Conservation (phyloP, 345 rosid species). For the Populus deltoides region DNA sequence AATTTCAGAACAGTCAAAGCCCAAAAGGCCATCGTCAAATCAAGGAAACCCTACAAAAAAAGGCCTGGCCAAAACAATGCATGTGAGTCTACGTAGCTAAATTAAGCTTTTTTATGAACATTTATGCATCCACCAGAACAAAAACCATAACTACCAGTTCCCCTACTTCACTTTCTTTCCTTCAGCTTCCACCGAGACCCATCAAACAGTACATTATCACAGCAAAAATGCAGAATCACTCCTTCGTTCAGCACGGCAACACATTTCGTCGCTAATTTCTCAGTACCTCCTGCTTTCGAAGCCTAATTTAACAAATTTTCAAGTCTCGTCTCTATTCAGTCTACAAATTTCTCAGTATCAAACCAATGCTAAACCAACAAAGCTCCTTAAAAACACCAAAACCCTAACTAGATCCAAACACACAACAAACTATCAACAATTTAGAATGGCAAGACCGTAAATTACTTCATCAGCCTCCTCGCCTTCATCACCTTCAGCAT, state of each 20-base stretch:
- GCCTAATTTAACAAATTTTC: not conserved
- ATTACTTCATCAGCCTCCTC: slow-evolving; percentile 52
- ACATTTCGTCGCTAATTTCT: not conserved
- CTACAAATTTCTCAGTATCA: not conserved
- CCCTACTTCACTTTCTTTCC: not conserved
- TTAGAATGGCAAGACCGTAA: not conserved
- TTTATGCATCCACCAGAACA: not conserved
- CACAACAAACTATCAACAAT: not conserved
- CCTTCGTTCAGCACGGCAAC: not conserved
- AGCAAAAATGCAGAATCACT: not conserved
- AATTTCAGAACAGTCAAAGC: not conserved
- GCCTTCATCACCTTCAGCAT: slow-evolving; percentile 9
- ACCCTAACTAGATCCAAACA: slow-evolving; percentile 9
- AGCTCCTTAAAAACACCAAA: not conserved
- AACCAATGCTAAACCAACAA: not conserved
- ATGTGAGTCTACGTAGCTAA: not conserved
- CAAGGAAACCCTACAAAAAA: not conserved
- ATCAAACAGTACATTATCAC: not conserved
- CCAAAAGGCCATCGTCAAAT: not conserved
- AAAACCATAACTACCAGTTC: not conserved
- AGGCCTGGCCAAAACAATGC: not conserved
- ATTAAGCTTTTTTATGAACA: not conserved
- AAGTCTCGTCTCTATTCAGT: not conserved
- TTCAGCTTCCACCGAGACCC: not conserved
- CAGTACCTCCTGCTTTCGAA: not conserved